A percentile compares a stretch with the other conserved stretches of the same genome.
Evolutionary conservation across 2,329 filamentous ascomycete genomes (phyloP).

Genomic region (Pseudogymnoascus pannorum): DNA sequence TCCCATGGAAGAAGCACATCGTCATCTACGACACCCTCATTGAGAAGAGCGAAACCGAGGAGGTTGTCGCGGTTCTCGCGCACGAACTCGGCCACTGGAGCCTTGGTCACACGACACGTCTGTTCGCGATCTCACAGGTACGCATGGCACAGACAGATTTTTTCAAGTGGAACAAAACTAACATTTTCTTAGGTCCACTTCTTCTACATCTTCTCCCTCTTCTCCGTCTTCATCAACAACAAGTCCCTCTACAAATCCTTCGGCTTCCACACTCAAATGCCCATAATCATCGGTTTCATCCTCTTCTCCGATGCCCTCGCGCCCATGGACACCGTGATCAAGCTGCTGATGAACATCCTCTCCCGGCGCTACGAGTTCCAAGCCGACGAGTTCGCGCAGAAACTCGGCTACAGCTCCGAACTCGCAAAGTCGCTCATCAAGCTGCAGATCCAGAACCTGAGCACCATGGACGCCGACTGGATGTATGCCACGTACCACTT

Average conservation of each 20-base stretch:
- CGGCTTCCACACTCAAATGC: slow-evolving; percentile 74
- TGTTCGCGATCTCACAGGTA: slow-evolving; percentile 81
- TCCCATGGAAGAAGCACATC: slow-evolving; percentile 99
- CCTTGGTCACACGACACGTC: slow-evolving; percentile 84
- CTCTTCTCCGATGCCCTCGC: slow-evolving; percentile 95
- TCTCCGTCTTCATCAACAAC: slow-evolving; percentile 97
- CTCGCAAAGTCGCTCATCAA: slow-evolving; percentile 87
- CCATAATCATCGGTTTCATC: slow-evolving; percentile 95
- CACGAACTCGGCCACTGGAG: slow-evolving; percentile 98
- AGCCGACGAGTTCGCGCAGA: slow-evolving; percentile 82
- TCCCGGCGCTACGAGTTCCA: slow-evolving; percentile 94
- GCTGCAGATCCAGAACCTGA: slow-evolving; percentile 95
- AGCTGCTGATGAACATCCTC: slow-evolving; percentile 91
- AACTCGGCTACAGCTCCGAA: slow-evolving; percentile 75
- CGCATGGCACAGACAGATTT: slow-evolving; percentile 10
- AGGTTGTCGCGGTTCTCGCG: slow-evolving; percentile 89
- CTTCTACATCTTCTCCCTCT: slow-evolving; percentile 93
- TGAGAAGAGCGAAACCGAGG: slow-evolving; percentile 84
- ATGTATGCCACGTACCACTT: slow-evolving; percentile 98
- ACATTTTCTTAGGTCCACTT: slow-evolving; percentile 63
- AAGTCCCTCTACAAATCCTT: slow-evolving; percentile 83
- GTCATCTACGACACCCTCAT: slow-evolving; percentile 98
- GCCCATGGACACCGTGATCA: slow-evolving; percentile 89
- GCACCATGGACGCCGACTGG: slow-evolving; percentile 98
- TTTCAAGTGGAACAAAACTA: slow-evolving; percentile 18